These are phyloP conservation scores for Ophiostoma ulmi DNA, from an alignment of 2,329 filamentous ascomycete species.

Conservation along the genomic window DNA sequence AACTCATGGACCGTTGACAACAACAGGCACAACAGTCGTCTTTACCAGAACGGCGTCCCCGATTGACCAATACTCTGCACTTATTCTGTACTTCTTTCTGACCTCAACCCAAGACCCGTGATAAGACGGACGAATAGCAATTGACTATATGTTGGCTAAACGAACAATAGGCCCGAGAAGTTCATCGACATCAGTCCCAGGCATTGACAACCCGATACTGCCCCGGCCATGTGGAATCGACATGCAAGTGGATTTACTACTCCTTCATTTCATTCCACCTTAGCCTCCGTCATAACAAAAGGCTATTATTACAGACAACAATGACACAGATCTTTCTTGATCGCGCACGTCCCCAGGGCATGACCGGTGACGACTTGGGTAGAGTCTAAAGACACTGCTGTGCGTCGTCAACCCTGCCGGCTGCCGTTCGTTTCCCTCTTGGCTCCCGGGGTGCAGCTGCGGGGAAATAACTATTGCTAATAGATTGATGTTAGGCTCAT, in stretches of 20 bases:
- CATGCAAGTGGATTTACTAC: neutral
- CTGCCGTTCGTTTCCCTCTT: neutral
- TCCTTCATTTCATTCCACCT: neutral
- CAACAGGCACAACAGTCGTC: neutral
- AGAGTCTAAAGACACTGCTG: neutral
- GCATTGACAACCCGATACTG: constrained; percentile 17
- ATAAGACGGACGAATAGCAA: neutral
- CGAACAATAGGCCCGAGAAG: neutral
- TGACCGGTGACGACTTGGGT: neutral
- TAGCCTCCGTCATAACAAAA: neutral
- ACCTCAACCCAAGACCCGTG: neutral
- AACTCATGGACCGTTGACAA: neutral
- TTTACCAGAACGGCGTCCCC: neutral
- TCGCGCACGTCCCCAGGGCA: neutral
- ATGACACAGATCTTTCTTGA: neutral
- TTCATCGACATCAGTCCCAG: constrained; percentile 17
- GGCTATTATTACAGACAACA: neutral
- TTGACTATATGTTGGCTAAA: neutral
- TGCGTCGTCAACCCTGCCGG: neutral
- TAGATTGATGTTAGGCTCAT: neutral
- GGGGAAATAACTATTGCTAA: neutral
- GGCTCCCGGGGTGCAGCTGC: constrained; percentile 9
- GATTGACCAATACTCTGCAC: neutral
- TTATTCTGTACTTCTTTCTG: neutral
- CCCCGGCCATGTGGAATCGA: constrained; percentile 5